These are phyloP conservation scores for Brettanomyces bruxellensis DNA, from an alignment of 805 yeast genomes.

Conservation along the genomic window DNA sequence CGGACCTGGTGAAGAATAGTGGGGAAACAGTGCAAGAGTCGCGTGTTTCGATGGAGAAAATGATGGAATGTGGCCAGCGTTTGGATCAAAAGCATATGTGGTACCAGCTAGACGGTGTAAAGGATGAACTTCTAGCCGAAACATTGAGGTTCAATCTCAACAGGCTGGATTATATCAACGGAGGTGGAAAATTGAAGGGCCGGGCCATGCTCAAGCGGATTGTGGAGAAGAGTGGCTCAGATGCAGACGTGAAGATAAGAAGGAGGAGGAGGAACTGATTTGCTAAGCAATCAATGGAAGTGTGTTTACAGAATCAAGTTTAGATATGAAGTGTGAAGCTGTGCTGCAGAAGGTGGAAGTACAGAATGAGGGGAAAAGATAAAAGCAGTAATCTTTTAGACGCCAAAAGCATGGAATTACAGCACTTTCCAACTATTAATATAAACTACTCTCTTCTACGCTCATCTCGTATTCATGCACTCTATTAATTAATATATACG, in stretches of 20 bases:
- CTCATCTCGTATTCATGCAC: too few species aligned
- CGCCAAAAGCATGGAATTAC: too few species aligned
- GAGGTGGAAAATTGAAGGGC: slow-evolving; percentile 27
- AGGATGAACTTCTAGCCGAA: slow-evolving; percentile 62
- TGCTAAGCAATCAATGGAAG: not conserved
- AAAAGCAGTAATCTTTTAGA: too few species aligned
- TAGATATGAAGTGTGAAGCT: too few species aligned
- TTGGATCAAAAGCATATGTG: slow-evolving; percentile 59
- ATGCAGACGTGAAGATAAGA: slow-evolving; percentile 4
- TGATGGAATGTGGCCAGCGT: slow-evolving; percentile 51
- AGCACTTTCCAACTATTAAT: too few species aligned
- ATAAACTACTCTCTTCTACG: too few species aligned
- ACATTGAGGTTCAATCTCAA: slow-evolving; percentile 47
- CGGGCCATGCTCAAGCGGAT: slow-evolving; percentile 24
- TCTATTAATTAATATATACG: too few species aligned
- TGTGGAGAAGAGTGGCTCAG: slow-evolving; percentile 16
- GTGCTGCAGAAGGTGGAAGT: too few species aligned
- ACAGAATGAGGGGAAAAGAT: too few species aligned
- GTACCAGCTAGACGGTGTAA: slow-evolving; percentile 74
- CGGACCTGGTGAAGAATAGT: slow-evolving; percentile 59
- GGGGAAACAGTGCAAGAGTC: slow-evolving; percentile 51
- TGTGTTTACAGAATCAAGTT: not conserved
- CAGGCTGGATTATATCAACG: slow-evolving; percentile 25
- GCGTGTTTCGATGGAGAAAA: slow-evolving; percentile 48
- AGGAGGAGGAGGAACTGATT: slow-evolving; percentile 3